Evolutionary conservation across 1,139 yeast species (phyloP), one percentile per base, ranked within the genome.

Genomic region (Saccharomyces hybrid): DNA sequence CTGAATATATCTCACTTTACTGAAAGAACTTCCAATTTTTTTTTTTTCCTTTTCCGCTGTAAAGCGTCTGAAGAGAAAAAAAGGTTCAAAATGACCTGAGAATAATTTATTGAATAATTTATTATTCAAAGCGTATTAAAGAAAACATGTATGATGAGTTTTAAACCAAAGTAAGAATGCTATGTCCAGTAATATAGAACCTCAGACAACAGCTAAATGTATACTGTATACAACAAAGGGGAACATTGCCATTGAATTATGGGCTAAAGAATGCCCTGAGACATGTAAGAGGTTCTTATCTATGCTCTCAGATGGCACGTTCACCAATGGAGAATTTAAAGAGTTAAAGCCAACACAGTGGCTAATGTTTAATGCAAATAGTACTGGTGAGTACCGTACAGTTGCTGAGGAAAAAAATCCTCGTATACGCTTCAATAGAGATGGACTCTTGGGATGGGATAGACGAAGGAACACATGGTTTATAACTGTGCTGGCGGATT

Each of bases 241-340:
- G 0, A 68, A 72, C 0, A 69, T 88, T 0, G 80, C 76, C 47
- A 66, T 87, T 1, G 89, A 82, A 52, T 65, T 87, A 9, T 88
- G 88, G 85, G 88, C 91, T 27, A 81, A 81, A 59, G 90, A 88
- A 64, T 70, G 80, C 3, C 91, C 95, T 0, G 58, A 61, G 0
- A 78, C 82, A 0, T 64, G 79, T 34, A 68, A 76, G 47, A 63
- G 65, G 49, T 84, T 87, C 60, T 64, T 86, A 14, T 73, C 75
- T 54, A 72, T 73, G 48, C 81, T 86, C 58, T 50, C 75, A 26
- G 71, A 76, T 54, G 76, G 76, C 5, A 67, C 65, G 48, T 82
- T 76, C 61, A 66, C 69, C 54, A 77, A 75, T 5, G 67, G 72
- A 55, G 62, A 63, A 50, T 81, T 84, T 62, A 72, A 71, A 56